These are phyloP conservation scores for Pseudocercospora musae DNA, from an alignment of 2,329 filamentous ascomycete species.

Conservation along the genomic window DNA sequence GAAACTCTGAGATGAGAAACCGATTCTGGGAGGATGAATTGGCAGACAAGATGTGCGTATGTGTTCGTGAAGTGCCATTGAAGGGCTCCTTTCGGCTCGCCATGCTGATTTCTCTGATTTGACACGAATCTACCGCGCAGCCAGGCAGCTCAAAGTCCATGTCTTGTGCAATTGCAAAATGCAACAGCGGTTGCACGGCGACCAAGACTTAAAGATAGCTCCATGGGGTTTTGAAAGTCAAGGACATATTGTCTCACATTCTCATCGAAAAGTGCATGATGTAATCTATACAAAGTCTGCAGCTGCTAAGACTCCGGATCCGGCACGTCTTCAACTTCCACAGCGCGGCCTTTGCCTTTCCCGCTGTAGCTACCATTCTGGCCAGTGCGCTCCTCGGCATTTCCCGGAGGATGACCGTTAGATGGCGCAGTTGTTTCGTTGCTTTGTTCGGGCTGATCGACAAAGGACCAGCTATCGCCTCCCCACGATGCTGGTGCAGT, in stretches of 20 bases:
- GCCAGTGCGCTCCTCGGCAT: not conserved
- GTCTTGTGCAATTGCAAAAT: not conserved
- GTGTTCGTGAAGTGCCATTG: not conserved
- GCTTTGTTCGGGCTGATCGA: not conserved
- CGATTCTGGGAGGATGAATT: not conserved
- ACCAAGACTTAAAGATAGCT: not conserved
- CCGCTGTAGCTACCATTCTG: slow-evolving; percentile 20
- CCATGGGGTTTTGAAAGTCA: no score
- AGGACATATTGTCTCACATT: no score
- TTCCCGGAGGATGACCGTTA: not conserved
- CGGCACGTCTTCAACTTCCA: slow-evolving; percentile 41
- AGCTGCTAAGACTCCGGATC: slow-evolving; percentile 24
- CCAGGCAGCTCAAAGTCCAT: not conserved
- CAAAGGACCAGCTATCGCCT: slow-evolving; percentile 20
- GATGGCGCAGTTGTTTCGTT: not conserved
- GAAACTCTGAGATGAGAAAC: not conserved
- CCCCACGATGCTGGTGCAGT: slow-evolving; percentile 17
- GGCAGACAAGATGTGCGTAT: not conserved
- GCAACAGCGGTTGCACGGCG: not conserved
- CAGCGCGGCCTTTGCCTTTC: slow-evolving; percentile 38
- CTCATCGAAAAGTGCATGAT: not conserved
- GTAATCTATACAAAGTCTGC: not conserved
- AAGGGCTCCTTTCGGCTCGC: not conserved
- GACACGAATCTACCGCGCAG: not conserved
- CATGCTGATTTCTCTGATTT: not conserved